A percentile compares a stretch with the other conserved stretches of the same genome.
phyloP scores from a whole-genome alignment of 805 yeast species.

The Sugiyamaella marilandica region DNA sequence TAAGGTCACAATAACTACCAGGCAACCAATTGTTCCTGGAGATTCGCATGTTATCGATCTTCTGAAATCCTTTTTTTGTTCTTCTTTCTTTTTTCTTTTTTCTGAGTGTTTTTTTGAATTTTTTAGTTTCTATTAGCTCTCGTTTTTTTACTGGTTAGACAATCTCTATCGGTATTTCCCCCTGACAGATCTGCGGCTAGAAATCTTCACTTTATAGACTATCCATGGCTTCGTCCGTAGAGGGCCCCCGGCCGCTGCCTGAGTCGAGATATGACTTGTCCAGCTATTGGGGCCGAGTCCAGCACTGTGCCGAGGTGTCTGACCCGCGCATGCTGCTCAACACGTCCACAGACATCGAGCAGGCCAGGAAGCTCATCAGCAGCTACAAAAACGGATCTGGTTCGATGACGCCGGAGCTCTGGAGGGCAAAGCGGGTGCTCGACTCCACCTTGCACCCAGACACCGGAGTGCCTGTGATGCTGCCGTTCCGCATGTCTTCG shows the following conservation, averaged over 20 bases:
- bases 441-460: conserved; percentile 97
- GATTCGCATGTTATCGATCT: too few relatives aligned
- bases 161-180: not conserved
- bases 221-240: conserved; percentile 79
- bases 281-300: conserved; percentile 90
- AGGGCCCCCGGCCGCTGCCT: conserved; percentile 78
- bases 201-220: not conserved
- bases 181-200: not conserved
- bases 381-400: conserved; percentile 68
- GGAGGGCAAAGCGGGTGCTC: conserved; percentile 81
- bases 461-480: conserved; percentile 84
- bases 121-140: too few relatives aligned
- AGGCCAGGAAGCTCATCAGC: conserved; percentile 61
- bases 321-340: conserved; percentile 79
- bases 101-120: too few relatives aligned
- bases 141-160: too few relatives aligned
- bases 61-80: too few relatives aligned
- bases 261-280: conserved; percentile 71
- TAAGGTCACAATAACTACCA: too few relatives aligned
- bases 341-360: conserved; percentile 55
- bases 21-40: too few relatives aligned
- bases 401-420: conserved; percentile 70
- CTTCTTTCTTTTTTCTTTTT: too few relatives aligned
- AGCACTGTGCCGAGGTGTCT: conserved; percentile 87
- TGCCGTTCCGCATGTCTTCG: conserved; percentile 96